A percentile compares a stretch with the other conserved stretches of the same genome.
These are phyloP conservation scores for Glonium stellatum DNA, from an alignment of 495 filamentous ascomycete genomes.

Conservation along the genomic window DNA sequence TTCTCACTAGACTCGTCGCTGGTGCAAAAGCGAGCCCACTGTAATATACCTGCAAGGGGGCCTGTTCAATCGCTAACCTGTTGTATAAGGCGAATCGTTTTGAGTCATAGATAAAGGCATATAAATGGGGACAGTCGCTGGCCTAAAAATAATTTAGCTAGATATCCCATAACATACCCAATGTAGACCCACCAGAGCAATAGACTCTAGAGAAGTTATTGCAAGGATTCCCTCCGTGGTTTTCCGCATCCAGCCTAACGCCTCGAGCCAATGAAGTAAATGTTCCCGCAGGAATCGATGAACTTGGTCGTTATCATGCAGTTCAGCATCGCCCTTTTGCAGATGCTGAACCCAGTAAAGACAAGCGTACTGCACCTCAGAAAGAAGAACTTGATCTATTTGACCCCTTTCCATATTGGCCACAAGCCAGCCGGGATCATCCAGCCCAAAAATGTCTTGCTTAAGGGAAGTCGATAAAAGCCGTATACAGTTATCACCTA, in stretches of 20 bases:
- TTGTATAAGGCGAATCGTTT: constrained; percentile 35
- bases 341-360: constrained; percentile 30
- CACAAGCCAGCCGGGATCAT: constrained; percentile 16
- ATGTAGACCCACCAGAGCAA: too few relatives aligned
- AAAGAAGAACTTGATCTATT: neutral
- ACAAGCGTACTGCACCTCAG: neutral
- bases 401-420: neutral
- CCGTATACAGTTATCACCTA: constrained; percentile 32
- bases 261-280: neutral
- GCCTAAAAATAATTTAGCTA: too few relatives aligned
- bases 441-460: constrained; percentile 38
- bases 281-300: neutral
- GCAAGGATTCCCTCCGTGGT: too few relatives aligned
- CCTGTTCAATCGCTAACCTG: constrained; percentile 20
- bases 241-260: neutral
- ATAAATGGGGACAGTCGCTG: constrained; percentile 8
- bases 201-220: too few relatives aligned
- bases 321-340: constrained; percentile 1
- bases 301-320: neutral
- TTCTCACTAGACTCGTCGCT: constrained; percentile 12
- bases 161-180: too few relatives aligned
- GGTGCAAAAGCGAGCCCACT: constrained; percentile 37
- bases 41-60: constrained; percentile 30
- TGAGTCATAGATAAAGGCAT: constrained; percentile 35
- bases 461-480: constrained; percentile 27